phyloP scores from a whole-genome alignment of 108 stramenopile genomes.

The Skeletonema marinoi region DNA sequence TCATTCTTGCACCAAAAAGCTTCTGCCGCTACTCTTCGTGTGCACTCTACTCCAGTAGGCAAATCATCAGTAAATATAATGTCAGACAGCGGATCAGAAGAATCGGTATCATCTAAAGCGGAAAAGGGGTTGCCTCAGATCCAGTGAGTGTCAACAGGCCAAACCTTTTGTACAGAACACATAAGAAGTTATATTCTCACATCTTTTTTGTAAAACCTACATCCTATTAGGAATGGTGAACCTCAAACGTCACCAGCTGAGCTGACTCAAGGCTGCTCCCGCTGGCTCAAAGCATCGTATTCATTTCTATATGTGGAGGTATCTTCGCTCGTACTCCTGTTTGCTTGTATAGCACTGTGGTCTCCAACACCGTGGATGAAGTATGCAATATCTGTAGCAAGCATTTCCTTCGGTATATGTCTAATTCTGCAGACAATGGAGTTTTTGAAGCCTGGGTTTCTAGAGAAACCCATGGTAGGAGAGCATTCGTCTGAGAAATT shows the following conservation, averaged over 20 bases:
- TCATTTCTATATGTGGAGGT: conserved; percentile 42
- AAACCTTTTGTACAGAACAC: neutral
- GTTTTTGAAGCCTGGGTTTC: conserved; percentile 33
- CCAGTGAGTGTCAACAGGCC: neutral
- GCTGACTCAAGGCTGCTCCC: conserved; percentile 27
- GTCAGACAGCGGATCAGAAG: neutral
- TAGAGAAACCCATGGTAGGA: conserved; percentile 22
- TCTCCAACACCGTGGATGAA: conserved; percentile 8
- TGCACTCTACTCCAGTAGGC: no score
- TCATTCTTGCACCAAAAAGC: no score
- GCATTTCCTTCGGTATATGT: conserved; percentile 29
- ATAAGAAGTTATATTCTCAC: neutral
- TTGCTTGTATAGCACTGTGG: conserved; percentile 26
- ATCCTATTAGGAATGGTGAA: neutral
- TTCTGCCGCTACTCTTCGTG: no score
- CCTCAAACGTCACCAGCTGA: conserved; percentile 43
- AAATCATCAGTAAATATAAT: neutral
- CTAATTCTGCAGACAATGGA: conserved; percentile 43
- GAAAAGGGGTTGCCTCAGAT: neutral
- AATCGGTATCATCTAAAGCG: neutral
- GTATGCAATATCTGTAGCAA: conserved; percentile 34
- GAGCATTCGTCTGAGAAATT: conserved; percentile 38
- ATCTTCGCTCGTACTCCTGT: conserved; percentile 18
- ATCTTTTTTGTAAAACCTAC: neutral
- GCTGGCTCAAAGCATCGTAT: conserved; percentile 30